Evolutionary conservation across 352 stramenopile genomes (phyloP).

Genomic region (Pythium scleroteichum): DNA sequence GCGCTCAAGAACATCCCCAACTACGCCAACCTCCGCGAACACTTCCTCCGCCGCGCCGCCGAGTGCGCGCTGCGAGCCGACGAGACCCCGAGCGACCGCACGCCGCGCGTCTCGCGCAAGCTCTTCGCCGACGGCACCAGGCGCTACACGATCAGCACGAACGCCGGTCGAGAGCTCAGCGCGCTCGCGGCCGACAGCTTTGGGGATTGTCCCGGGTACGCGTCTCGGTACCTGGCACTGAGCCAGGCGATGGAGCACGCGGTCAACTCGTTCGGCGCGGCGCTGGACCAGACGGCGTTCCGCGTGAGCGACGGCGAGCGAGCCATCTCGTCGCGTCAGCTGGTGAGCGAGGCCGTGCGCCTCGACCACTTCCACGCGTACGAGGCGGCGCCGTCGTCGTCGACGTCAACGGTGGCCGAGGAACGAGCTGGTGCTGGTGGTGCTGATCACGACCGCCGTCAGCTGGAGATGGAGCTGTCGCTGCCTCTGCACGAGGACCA

Average conservation of each 20-base stretch:
- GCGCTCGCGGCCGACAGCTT: slow-evolving; percentile 18
- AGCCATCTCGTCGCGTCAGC: no score
- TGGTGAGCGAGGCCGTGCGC: slow-evolving; percentile 35
- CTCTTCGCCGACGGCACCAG: slow-evolving; percentile 41
- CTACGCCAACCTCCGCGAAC: slow-evolving; percentile 36
- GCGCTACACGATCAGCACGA: slow-evolving; percentile 66
- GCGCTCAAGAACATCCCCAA: slow-evolving; percentile 49
- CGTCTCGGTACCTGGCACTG: slow-evolving; percentile 41
- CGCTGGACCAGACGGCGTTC: not conserved
- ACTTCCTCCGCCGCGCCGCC: not conserved
- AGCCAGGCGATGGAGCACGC: slow-evolving; percentile 23
- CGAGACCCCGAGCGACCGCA: no score
- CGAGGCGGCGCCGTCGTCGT: no score
- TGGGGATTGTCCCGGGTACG: slow-evolving; percentile 42
- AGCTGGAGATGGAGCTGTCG: no score
- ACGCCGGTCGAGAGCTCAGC: slow-evolving; percentile 40
- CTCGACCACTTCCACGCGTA: no score
- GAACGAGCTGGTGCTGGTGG: no score
- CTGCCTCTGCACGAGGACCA: no score
- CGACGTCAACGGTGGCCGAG: no score
- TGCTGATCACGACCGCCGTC: no score
- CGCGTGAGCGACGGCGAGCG: no score
- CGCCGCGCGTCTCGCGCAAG: no score
- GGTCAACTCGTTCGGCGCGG: not conserved
- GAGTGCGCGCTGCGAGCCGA: no score